Conservation (phyloP, 345 rosid species). For the Populus ilicifolia region DNA sequence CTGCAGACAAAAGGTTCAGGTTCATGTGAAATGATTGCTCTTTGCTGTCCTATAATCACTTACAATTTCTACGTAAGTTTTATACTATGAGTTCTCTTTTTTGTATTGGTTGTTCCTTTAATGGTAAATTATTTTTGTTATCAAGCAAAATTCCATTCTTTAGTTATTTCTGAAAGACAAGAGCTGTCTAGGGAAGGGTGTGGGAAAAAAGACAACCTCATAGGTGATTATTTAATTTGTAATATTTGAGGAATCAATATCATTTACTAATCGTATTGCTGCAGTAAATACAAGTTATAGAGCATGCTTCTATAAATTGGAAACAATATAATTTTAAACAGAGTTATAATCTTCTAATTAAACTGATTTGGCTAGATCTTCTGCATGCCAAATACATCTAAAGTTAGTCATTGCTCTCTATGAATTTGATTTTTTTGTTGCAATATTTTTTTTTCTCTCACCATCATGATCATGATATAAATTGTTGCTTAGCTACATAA, state of each 20-base stretch:
- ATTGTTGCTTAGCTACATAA: neutral
- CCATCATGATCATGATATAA: neutral
- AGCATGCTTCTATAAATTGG: neutral
- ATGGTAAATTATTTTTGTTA: neutral
- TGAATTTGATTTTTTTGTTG: neutral
- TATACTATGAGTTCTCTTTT: neutral
- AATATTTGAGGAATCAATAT: neutral
- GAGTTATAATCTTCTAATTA: neutral
- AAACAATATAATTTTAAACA: neutral
- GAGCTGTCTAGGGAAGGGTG: neutral
- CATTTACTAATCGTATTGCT: neutral
- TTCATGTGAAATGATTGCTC: slow-evolving; percentile 37
- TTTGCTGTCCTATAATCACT: slow-evolving; percentile 7
- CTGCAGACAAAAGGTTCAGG: slow-evolving; percentile 48
- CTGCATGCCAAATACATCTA: neutral
- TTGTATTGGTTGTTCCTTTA: neutral
- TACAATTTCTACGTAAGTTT: slow-evolving; percentile 26
- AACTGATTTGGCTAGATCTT: neutral
- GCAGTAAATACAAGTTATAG: neutral
- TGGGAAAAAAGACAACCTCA: neutral
- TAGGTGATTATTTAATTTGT: neutral
- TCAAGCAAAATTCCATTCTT: neutral
- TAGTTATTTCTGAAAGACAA: neutral
- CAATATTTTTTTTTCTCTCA: neutral
- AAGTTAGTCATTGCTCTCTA: neutral